Evolutionary conservation across 108 stramenopile genomes (phyloP), one percentile per base, ranked within the genome.

Genomic region (Hondaea fermentalgiana): DNA sequence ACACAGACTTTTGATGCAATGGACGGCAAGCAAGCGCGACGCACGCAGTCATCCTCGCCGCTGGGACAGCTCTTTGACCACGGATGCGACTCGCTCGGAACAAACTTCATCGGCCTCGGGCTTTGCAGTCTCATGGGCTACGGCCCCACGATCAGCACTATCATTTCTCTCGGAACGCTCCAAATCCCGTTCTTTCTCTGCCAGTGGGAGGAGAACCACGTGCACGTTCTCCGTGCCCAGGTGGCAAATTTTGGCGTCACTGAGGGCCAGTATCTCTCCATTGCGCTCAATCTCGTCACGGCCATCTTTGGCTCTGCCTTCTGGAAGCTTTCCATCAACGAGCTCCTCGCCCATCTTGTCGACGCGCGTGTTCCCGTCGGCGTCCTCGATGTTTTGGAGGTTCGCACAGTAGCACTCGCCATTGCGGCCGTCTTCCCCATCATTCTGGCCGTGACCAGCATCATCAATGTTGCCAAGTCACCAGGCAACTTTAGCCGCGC

Each of bases 1-100:
- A 69, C 64, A 69, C 42, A 91, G 89, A 91, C 91, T 45, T 53
- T 99, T 60, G 99, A 99, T 93, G 97, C 97, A 87, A 98, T 99
- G 95, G 99, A 99, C 91, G 99, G 99, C 42, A 99, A 98, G 90
- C 99, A 99, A 90, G 97, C 98, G 3, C 92, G 98, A 60, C 92
- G 96, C 55, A 99, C 99, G 4, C 92, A 92, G 59, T 94, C 95
- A 35, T 95, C 95, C 60, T 95, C 94, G 87, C 97, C 99, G 0
- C 88, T 99, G 57, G 99, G 99, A 6, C 97, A 98, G 92, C 91
- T 99, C n/a, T 98, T 98, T 89, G 98, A 99, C 90, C 98, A 99
- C 90, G 98, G 97, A 47, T 95, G 97, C 89, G 98, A 98, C 90
- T 96, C 97, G 89, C 92, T 98, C 4, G 95, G 96, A 88, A 96